These are phyloP conservation scores for Elongisporangium anandrum DNA, from an alignment of 352 stramenopile species.

Conservation along the genomic window DNA sequence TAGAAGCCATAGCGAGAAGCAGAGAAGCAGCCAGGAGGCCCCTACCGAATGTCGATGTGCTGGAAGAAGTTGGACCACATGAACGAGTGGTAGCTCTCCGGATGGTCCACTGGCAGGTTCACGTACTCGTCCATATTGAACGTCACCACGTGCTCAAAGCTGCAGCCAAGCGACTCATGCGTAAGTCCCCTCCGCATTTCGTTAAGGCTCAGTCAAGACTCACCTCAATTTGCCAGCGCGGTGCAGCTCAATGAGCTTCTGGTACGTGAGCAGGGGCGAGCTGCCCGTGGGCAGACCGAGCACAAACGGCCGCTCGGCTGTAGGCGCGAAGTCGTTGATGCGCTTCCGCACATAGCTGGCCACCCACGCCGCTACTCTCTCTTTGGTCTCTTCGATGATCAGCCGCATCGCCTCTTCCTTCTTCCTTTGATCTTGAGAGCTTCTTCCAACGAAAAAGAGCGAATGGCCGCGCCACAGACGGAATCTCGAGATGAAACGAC, in stretches of 20 bases:
- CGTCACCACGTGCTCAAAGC: conserved; percentile 86
- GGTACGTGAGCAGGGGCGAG: conserved; percentile 82
- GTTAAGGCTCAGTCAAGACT: neutral
- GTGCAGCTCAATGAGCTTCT: conserved; percentile 74
- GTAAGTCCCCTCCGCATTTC: neutral
- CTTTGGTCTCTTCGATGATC: conserved; percentile 78
- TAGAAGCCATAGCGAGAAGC: neutral
- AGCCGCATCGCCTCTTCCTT: conserved; percentile 48
- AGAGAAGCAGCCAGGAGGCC: neutral
- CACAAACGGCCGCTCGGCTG: conserved; percentile 70
- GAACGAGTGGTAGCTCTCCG: conserved; percentile 88
- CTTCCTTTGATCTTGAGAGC: neutral
- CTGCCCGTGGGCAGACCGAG: conserved; percentile 84
- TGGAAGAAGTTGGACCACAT: conserved; percentile 90
- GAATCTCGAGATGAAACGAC: neutral
- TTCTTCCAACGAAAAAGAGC: neutral
- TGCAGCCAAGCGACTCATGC: conserved; percentile 4
- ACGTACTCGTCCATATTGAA: conserved; percentile 94
- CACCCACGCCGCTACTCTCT: conserved; percentile 70
- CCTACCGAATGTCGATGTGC: conserved; percentile 77
- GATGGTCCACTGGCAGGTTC: conserved; percentile 63
- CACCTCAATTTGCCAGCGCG: conserved; percentile 31
- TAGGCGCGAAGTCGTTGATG: conserved; percentile 79
- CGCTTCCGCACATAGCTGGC: conserved; percentile 75
- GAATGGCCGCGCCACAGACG: neutral